Evolutionary conservation across 371 early-diverging fungal species (phyloP).

Genomic region (Mortierella polycephala): DNA sequence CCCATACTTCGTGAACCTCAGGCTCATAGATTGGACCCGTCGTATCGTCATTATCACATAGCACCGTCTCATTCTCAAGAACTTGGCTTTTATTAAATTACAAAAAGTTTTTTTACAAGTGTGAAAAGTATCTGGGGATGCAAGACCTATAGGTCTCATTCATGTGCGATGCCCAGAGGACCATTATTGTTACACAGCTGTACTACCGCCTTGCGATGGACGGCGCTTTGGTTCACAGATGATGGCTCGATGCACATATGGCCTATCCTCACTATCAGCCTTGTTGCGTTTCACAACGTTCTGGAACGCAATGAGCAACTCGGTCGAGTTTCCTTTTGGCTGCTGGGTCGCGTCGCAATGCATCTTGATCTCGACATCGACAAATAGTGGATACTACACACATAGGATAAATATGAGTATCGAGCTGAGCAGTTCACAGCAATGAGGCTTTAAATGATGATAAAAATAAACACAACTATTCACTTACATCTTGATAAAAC

Average conservation of each 20-base stretch:
- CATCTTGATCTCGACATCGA: slow-evolving; percentile 55
- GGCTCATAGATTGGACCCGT: no score
- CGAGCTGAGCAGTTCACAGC: neutral
- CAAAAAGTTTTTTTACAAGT: no score
- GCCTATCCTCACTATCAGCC: slow-evolving; percentile 3
- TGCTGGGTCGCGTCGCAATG: slow-evolving; percentile 17
- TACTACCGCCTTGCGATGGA: slow-evolving; percentile 1
- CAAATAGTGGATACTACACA: slow-evolving; percentile 42
- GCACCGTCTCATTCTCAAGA: no score
- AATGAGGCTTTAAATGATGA: no score
- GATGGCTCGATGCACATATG: slow-evolving; percentile 29
- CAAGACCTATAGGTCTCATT: no score
- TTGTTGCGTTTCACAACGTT: slow-evolving; percentile 20
- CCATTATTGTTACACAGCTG: neutral
- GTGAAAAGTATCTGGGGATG: neutral
- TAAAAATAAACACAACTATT: neutral
- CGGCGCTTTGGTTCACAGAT: slow-evolving; percentile 24
- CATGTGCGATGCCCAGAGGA: no score
- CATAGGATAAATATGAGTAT: neutral
- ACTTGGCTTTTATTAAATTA: no score
- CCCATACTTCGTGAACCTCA: no score
- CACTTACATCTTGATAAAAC: slow-evolving; percentile 42
- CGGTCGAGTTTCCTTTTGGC: slow-evolving; percentile 20
- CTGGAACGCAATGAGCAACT: slow-evolving; percentile 35
- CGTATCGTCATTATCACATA: no score